These are phyloP conservation scores for Tetrahymena malaccensis DNA, from an alignment of 73 alveolate genomes.

Conservation along the genomic window DNA sequence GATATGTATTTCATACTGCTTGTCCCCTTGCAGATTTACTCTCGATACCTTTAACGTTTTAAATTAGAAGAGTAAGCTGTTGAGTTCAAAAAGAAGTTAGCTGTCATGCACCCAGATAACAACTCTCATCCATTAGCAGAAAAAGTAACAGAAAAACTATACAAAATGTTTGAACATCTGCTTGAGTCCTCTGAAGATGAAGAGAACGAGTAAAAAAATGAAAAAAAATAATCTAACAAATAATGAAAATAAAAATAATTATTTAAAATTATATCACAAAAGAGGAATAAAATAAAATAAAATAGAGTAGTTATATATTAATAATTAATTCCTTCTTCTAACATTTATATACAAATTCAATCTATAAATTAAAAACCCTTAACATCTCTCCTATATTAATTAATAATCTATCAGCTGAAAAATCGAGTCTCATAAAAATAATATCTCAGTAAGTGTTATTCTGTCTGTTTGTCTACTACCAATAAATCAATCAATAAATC, in stretches of 20 bases:
- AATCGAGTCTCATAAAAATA: not conserved
- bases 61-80: not conserved
- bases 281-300: not conserved
- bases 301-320: not conserved
- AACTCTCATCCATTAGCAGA: not conserved
- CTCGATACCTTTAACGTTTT: not conserved
- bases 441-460: not conserved
- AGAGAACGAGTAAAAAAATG: not conserved
- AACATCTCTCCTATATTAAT: not conserved
- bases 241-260: not conserved
- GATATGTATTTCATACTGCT: not conserved
- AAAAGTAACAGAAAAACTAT: not conserved
- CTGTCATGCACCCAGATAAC: not conserved
- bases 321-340: not conserved
- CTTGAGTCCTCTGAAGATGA: not conserved
- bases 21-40: not conserved
- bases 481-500: too few species aligned
- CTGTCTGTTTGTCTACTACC: too few species aligned
- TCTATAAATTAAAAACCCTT: not conserved
- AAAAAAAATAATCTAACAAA: not conserved
- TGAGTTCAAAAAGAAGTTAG: not conserved
- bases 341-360: not conserved
- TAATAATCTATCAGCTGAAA: not conserved
- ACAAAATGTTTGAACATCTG: not conserved
- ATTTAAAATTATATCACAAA: not conserved